Evolutionary conservation across 495 filamentous ascomycete species (phyloP), one percentile per base, ranked within the genome.

Genomic region (Friedmanniomyces endolithicus): DNA sequence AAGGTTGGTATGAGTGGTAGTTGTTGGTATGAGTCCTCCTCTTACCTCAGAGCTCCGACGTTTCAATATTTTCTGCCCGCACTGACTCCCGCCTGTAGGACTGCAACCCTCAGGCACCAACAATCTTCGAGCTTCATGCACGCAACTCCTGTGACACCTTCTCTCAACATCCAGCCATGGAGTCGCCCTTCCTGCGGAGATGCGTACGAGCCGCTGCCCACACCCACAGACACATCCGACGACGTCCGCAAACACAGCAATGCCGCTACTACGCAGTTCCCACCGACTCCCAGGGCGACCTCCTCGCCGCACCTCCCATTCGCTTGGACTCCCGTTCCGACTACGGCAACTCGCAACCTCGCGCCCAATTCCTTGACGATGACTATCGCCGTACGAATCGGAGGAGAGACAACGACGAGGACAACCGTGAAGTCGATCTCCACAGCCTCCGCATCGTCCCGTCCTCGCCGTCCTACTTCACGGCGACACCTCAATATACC

Each of bases 381-480:
- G 22, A 25, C 37, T 34, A 12, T 37, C 16, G 11, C 27, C 7
- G 12, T 11, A 45, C 22, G 24, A 7, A 25, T 19, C 4, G n/a
- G 3, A 33, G 22, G 48, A 25, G 17, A 56, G 34, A 20, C 25
- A 46, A 33, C 11, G 16, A 9, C 27, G 41, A 48, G 1, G 50
- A 33, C 20, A 6, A 25, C 19, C 33, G 9, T 1, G 27, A 20
- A n/a, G 29, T 29, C 19, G 31, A 69, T 73, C 61, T n/a, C 61
- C 66, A 24, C 51, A 54, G 64, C 65, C 80, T 86, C 53, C 86
- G 92, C 50, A 72, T 94, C 24, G 72, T 94, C 34, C 92, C 92
- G 17, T 75, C 78, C 0, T 95, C 92, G 8, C 84, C 87, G 1
- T 88, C 90, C 45, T 99, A 97, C 72, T 99, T 97, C 76, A 90